Percentiles rank a stretch among this genome's conserved stretches.
phyloP scores from a whole-genome alignment of 2,329 filamentous ascomycete species.

The Phyllosticta citrichinensis region DNA sequence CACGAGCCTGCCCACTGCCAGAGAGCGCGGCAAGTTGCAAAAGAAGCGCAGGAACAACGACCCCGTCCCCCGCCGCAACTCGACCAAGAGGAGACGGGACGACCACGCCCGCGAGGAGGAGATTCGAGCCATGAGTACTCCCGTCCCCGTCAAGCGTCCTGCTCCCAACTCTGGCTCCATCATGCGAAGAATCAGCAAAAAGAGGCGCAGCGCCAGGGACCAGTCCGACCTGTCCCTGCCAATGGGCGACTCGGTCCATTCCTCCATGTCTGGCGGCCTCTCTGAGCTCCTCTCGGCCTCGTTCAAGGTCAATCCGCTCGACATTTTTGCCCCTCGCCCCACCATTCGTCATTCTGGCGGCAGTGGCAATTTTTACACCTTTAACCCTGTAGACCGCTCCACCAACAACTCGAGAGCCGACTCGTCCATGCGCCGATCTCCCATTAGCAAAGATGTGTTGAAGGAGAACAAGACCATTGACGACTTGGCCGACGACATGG shows the following conservation, averaged over 20 bases:
- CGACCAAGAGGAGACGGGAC: conserved; percentile 62
- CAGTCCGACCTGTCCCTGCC: conserved; percentile 68
- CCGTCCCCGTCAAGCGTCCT: conserved; percentile 53
- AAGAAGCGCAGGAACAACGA: conserved; percentile 52
- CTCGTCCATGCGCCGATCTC: conserved; percentile 41
- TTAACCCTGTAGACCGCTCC: conserved; percentile 26
- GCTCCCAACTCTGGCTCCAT: conserved; percentile 50
- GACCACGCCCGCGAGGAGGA: conserved; percentile 76
- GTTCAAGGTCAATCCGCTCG: conserved; percentile 71
- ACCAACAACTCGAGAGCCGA: conserved; percentile 35
- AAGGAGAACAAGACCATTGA: conserved; percentile 51
- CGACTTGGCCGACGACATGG: conserved; percentile 71
- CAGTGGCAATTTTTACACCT: conserved; percentile 33
- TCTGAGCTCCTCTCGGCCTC: conserved; percentile 55
- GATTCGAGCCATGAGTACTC: conserved; percentile 72
- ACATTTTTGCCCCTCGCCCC: conserved; percentile 75
- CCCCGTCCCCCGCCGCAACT: conserved; percentile 54
- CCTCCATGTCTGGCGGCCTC: conserved; percentile 58
- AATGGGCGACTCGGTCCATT: conserved; percentile 62
- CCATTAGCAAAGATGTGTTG: conserved; percentile 42
- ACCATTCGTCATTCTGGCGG: conserved; percentile 62
- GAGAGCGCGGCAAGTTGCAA: conserved; percentile 35
- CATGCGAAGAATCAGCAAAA: conserved; percentile 57
- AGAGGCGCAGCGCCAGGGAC: conserved; percentile 49
- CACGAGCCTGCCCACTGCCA: conserved; percentile 24